Conservation (phyloP, 768 basidiomycete species). For the Pilatotrama ljubarskyi region DNA sequence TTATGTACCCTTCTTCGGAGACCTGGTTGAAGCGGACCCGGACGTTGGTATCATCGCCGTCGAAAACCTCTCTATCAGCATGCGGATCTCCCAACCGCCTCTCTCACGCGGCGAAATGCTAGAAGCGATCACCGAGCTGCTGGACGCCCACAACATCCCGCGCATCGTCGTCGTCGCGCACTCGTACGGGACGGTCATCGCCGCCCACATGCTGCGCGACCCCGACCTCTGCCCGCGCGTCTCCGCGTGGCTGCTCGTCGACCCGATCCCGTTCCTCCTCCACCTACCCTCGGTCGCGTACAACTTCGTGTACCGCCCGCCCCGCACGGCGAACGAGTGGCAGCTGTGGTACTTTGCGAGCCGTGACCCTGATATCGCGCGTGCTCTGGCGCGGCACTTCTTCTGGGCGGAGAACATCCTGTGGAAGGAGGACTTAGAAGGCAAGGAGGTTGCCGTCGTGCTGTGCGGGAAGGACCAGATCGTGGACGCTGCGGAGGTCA, state of each 20-base stretch:
- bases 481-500: constrained; percentile 40
- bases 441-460: constrained; percentile 35
- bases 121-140: constrained; percentile 43
- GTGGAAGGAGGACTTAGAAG: constrained; percentile 56
- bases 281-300: constrained; percentile 62
- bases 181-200: constrained; percentile 63
- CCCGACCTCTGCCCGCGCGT: constrained; percentile 35
- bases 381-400: constrained; percentile 58
- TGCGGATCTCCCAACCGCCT: constrained; percentile 57
- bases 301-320: constrained; percentile 63
- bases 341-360: constrained; percentile 69
- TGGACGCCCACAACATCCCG: constrained; percentile 42
- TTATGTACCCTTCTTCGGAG: constrained; percentile 52
- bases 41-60: constrained; percentile 59
- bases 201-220: constrained; percentile 53
- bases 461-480: constrained; percentile 45
- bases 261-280: constrained; percentile 66
- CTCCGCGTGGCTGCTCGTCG: constrained; percentile 50
- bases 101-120: constrained; percentile 44
- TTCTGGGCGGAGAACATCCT: constrained; percentile 66
- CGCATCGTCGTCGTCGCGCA: constrained; percentile 52
- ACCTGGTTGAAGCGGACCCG: constrained; percentile 43
- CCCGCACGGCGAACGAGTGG: constrained; percentile 58
- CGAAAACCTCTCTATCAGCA: constrained; percentile 60
- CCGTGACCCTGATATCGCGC: constrained; percentile 61